Evolutionary conservation across 2,329 filamentous ascomycete genomes (phyloP), one percentile per base, ranked within the genome.

Genomic region (Fusarium sp.): DNA sequence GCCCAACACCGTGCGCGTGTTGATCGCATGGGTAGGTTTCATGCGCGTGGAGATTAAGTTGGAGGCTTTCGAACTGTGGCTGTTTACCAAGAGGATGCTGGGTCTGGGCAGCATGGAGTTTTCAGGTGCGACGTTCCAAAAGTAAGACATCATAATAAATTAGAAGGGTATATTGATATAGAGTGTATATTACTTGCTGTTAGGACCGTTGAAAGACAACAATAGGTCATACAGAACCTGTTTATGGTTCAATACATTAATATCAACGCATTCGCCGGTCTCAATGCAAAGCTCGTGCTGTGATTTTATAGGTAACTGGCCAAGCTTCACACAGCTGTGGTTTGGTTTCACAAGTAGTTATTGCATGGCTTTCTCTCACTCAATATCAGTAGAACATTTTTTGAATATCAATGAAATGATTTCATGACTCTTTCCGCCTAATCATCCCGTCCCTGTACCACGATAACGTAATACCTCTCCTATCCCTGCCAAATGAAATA

Each of bases 21-120:
- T 90, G 11, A 81, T 82, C 2, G 90, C 90, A 2, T 91, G 88
- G 84, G 64, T 88, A 61, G 85, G 86, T 3, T 90, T 86, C 73
- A 77, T 89, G 48, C 82, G 89, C 35, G 88, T 92, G 7, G 88
- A 89, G 80, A 71, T 89, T 42, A 91, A 91, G 82, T 82, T 92
- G 35, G 87, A 88, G 73, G 82, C 83, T 10, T 91, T 91, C 79
- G 90, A 92, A 81, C 76, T 88, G 44, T 91, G 87, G 87, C 79
- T 92, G 37, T 81, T 81, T 32, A 69, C 87, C 9, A 89, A 89
- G 81, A 83, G 88, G 60, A 73, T 84, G 37, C 55, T 84, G 17
- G 83, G 83, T 7, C 41, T 81, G 27, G 73, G 71, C 59, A 66
- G 63, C 18, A n/a, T 76, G 20, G 67, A 77, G 63, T 74, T 81